Evolutionary conservation across 257 asterid genomes (phyloP), one percentile per base, ranked within the genome.

Genomic region (Solanum paucissectum): DNA sequence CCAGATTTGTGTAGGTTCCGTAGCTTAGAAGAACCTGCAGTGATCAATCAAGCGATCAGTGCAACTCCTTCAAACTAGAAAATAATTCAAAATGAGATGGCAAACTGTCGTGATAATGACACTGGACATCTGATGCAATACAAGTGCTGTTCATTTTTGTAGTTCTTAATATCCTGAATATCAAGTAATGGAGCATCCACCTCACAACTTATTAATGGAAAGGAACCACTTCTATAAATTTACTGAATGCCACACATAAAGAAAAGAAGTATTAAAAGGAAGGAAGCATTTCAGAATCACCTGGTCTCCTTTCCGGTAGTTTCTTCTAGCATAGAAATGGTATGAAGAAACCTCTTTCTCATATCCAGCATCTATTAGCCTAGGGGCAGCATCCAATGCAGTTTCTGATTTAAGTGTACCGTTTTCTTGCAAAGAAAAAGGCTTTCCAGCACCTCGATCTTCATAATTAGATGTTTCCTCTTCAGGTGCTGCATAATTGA

Each of bases 1-100:
- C 99, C 91, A 97, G 71, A 87, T 97, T 95, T 66, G 99, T 97
- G 91, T 95, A 97, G 86, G 94, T 92, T 29, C 98, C 99, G n/a
- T 97, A 97, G 92, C 98, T 94, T 86, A 97, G 91, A 90, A 97
- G 97, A 92, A 97, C 96, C 99, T 95, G 93, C 46, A 89, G 27
- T 13, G 5, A 40, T 42, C 20, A 40, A 83, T 85, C 83, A 46
- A 49, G 44, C 20, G 68, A 55, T 12, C 33, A 86, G 32, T 7
- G 38, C 71, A 7, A 23, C 84, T 52, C 58, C 37, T 38, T 58
- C 38, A 1, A 62, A 34, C 87, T 64, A 62, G 60, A 18, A 37
- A 79, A 64, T 37, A 40, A n/a, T 64, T 21, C 33, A 87, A 77
- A 44, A 25, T 34, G 52, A 32, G 71, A 87, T 72, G 55, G 60